These are phyloP conservation scores for Neurospora sublineolata DNA, from an alignment of 495 filamentous ascomycete species.

Conservation along the genomic window DNA sequence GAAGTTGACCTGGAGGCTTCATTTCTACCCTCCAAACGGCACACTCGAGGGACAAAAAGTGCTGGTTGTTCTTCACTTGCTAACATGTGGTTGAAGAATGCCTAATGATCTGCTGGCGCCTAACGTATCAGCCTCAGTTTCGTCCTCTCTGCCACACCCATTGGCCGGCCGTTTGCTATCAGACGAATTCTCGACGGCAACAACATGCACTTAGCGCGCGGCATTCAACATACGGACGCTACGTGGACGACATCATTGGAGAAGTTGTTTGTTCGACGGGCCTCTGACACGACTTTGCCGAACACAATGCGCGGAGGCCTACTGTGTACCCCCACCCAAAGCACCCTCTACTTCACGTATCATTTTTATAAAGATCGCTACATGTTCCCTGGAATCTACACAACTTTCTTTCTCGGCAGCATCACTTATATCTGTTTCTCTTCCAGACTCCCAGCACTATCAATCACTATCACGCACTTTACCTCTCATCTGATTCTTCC, in stretches of 20 bases:
- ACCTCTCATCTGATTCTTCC: not conserved
- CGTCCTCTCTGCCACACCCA: not conserved
- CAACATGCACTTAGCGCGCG: not conserved
- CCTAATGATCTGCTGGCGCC: not conserved
- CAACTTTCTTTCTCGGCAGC: not conserved
- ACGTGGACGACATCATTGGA: not conserved
- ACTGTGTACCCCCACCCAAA: not conserved
- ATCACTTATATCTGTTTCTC: not conserved
- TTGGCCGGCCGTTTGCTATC: not conserved
- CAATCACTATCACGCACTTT: not conserved
- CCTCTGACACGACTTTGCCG: not conserved
- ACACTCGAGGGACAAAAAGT: not conserved
- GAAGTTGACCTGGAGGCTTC: not conserved
- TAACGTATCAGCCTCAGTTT: not conserved
- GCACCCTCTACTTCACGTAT: fast-evolving
- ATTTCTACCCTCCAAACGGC: too few relatives aligned
- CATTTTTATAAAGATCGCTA: not conserved
- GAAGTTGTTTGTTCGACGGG: not conserved
- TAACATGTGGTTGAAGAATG: not conserved
- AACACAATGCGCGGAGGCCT: not conserved
- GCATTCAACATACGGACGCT: not conserved
- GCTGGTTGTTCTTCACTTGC: not conserved
- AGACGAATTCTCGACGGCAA: not conserved
- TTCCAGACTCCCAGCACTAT: not conserved
- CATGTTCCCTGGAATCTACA: fast-evolving